Evolutionary conservation across 106 monocot species (phyloP).

Genomic region (Dendrobium chrysotoxum): DNA sequence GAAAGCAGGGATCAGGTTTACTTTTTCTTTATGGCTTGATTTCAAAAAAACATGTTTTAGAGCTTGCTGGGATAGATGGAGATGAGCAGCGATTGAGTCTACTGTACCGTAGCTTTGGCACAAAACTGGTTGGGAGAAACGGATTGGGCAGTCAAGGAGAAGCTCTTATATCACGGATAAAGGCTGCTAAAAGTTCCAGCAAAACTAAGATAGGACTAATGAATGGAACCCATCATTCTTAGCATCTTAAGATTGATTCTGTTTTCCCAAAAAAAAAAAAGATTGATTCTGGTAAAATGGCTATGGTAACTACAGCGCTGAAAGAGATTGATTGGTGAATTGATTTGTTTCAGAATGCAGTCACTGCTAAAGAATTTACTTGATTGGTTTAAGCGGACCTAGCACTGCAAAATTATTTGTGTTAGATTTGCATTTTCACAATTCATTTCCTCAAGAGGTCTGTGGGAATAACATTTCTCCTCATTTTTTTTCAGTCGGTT

Average conservation of each 20-base stretch:
- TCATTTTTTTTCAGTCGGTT: neutral
- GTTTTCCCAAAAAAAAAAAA: too few species aligned
- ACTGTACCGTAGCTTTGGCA: slow-evolving; percentile 48
- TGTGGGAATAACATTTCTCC: neutral
- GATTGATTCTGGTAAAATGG: neutral
- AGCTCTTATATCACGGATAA: slow-evolving; percentile 56
- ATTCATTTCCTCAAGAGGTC: neutral
- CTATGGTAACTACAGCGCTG: neutral
- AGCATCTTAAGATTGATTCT: neutral
- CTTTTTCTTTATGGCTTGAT: slow-evolving; percentile 60
- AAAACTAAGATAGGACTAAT: slow-evolving; percentile 2
- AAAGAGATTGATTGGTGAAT: slow-evolving; percentile 2
- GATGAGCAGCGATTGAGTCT: slow-evolving; percentile 51
- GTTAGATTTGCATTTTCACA: neutral
- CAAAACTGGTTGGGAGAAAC: slow-evolving; percentile 55
- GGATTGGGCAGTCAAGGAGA: slow-evolving; percentile 55
- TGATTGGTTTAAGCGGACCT: neutral
- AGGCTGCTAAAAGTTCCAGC: slow-evolving; percentile 22
- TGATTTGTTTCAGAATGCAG: slow-evolving; percentile 2
- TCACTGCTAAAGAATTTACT: neutral
- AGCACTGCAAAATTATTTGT: neutral
- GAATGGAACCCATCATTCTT: slow-evolving; percentile 19
- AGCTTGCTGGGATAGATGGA: slow-evolving; percentile 46
- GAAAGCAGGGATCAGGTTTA: slow-evolving; percentile 28
- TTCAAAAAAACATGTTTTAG: slow-evolving; percentile 46